Evolutionary conservation across 176 grass and related monocot genomes (phyloP), one percentile per base, ranked within the genome.

Genomic region (Triticum aestivum): DNA sequence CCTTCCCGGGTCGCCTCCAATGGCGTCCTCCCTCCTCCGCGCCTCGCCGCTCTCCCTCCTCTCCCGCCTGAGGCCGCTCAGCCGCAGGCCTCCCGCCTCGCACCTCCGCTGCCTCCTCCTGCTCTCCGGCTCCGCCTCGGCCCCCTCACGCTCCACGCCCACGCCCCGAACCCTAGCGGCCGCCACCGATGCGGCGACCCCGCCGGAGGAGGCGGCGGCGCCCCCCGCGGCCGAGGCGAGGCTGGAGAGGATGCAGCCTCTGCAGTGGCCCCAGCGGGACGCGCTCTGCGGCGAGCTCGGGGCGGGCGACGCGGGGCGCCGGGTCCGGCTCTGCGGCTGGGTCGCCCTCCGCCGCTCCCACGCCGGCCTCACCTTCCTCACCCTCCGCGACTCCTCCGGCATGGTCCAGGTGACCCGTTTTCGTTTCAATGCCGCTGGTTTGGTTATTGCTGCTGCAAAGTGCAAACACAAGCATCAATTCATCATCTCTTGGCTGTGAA

Each of bases 261-360:
- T 99, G 34, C 79, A 87, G 71, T 99, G 97, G 97, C 85, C 93
- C 1, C 49, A 75, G 6, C 77, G 97, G 80, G 95, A 86, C 13
- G 85, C 90, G 9, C 69, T 89, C 75, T 99, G 97, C 79, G 92
- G 94, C 8, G 87, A 96, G 33, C 77, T 99, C 41, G 92, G 92
- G 2, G 47, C 63, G 0, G 78, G 34, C 2, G 97, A 96, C 56
- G 97, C 95, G 0, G 97, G 97, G 0, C 89, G 91, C 32, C 78
- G 88, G 51, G 97, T 99, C 23, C 51, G 82, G 77, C 89, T 99
- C n/a, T 96, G 97, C 65, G 94, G 97, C 15, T 99, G 97, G 97
- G 97, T 99, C 54, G 97, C 94, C 20, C 91, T 99, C 6, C 94
- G 90, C 56, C 89, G 97, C 35, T 76, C 86, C 30, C 97, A 99